Percentiles rank a stretch among this genome's conserved stretches.
Conservation (phyloP, 345 rosid genomes). For the Citrus hindsii region DNA sequence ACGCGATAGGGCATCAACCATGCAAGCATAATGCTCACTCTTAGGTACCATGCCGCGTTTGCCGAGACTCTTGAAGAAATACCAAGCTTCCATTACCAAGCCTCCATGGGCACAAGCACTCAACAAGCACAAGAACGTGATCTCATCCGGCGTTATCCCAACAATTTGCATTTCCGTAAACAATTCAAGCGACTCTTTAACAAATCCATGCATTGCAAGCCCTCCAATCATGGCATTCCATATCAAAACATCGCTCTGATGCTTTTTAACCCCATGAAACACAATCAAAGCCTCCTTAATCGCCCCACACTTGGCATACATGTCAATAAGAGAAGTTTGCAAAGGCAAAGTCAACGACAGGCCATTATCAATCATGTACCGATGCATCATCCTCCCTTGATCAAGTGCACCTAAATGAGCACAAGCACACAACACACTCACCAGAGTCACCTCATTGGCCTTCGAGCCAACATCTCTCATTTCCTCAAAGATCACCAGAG, state of each 20-base stretch:
- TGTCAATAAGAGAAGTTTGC: constrained; percentile 77
- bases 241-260: constrained; percentile 51
- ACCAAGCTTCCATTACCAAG: constrained; percentile 64
- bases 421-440: constrained; percentile 81
- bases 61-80: constrained; percentile 45
- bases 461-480: constrained; percentile 44
- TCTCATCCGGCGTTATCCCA: constrained; percentile 66
- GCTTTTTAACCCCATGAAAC: constrained; percentile 34
- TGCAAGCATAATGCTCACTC: constrained; percentile 84
- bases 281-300: constrained; percentile 62
- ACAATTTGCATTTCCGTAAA: constrained; percentile 49
- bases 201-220: constrained; percentile 71
- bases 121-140: constrained; percentile 70
- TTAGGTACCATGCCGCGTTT: constrained; percentile 43
- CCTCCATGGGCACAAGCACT: constrained; percentile 87
- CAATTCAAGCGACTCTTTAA: constrained; percentile 54
- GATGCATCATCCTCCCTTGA: constrained; percentile 59
- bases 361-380: constrained; percentile 39
- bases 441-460: constrained; percentile 89
- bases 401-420: constrained; percentile 76
- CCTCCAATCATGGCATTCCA: constrained; percentile 96
- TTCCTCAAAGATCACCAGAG: constrained; percentile 55
- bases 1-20: constrained; percentile 77
- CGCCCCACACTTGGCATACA: constrained; percentile 88
- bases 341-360: constrained; percentile 52